Evolutionary conservation across 192 early-diverging fungal genomes (phyloP), one percentile per base, ranked within the genome.

Genomic region (Kappamyces sp.): DNA sequence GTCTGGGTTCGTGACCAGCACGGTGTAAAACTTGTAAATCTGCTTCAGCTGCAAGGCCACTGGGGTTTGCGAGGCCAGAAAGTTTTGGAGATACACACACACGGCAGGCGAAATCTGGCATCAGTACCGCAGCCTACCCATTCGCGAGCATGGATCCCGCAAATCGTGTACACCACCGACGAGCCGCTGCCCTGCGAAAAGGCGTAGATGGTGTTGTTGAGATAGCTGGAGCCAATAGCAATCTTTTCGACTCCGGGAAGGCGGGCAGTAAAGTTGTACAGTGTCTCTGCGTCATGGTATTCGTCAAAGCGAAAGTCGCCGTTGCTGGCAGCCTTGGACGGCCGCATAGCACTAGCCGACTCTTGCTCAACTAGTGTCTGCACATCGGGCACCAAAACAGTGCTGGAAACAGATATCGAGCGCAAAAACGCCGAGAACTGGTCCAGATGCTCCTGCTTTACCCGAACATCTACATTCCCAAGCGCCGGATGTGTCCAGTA

Each of bases 131-230:
- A 23, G 23, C 23, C 23, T 23, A 23, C 23, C 83, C 83, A 85
- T 65, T 85, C 83, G 4, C 83, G 63, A n/a, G 83, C 80, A 40
- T 85, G 83, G 42, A 80, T 79, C 2, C 74, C 77, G 10, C 77
- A 74, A 47, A 72, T 61, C 33, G 61, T 40, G 33, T 71, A 38
- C 6, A 75, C 54, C 15, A 48, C 48, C 15, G 55, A 40, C 3
- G 62, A 40, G 34, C 73, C 73, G 35, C 50, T 62, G 15, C 73
- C 73, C 5, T 71, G 51, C 23, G 34, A 40, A 39, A 66, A 66
- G 9, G 47, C 73, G 23, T 47, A 40, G 37, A 67, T 71, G 60
- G 47, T 57, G 7, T 13, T 49, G 1, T 63, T 63, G 9, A 43
- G 58, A 59, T 59, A 75, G 3, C 69, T 62, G 38, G 52, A 65